A percentile compares a stretch with the other conserved stretches of the same genome.
Conservation (phyloP, 495 filamentous ascomycete genomes). For the Darksidea phi region DNA sequence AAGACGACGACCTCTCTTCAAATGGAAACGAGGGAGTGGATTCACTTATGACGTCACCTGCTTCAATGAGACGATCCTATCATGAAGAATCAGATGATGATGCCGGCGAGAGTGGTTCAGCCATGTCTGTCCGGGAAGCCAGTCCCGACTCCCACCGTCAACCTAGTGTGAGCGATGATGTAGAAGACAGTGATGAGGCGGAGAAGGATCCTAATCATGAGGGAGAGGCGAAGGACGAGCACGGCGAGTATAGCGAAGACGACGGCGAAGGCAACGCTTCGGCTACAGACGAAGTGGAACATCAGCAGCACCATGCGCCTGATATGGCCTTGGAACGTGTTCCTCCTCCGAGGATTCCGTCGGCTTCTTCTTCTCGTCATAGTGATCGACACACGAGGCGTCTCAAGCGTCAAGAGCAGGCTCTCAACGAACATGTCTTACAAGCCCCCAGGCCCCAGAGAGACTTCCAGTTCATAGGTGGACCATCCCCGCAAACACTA, state of each 20-base stretch:
- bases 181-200: conserved; percentile 27
- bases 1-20: conserved; percentile 17
- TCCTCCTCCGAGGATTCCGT: conserved; percentile 22
- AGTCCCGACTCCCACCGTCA: conserved; percentile 25
- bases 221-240: conserved; percentile 22
- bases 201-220: conserved; percentile 22
- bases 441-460: conserved; percentile 34
- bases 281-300: conserved; percentile 36
- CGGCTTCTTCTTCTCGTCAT: conserved; percentile 24
- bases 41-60: not conserved
- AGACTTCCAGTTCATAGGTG: conserved; percentile 26
- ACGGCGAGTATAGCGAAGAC: conserved; percentile 26
- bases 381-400: conserved; percentile 26
- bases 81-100: conserved; percentile 8
- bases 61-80: conserved; percentile 8
- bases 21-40: not conserved
- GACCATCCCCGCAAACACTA: conserved; percentile 12
- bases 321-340: conserved; percentile 23
- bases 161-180: conserved; percentile 4
- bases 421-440: conserved; percentile 33
- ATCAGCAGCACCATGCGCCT: not conserved
- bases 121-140: conserved; percentile 27
- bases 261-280: conserved; percentile 36
- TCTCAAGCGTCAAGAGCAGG: conserved; percentile 30
- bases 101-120: conserved; percentile 23